Evolutionary conservation across 1,284 basidiomycete species (phyloP).

Genomic region (Moesziomyces sp.): DNA sequence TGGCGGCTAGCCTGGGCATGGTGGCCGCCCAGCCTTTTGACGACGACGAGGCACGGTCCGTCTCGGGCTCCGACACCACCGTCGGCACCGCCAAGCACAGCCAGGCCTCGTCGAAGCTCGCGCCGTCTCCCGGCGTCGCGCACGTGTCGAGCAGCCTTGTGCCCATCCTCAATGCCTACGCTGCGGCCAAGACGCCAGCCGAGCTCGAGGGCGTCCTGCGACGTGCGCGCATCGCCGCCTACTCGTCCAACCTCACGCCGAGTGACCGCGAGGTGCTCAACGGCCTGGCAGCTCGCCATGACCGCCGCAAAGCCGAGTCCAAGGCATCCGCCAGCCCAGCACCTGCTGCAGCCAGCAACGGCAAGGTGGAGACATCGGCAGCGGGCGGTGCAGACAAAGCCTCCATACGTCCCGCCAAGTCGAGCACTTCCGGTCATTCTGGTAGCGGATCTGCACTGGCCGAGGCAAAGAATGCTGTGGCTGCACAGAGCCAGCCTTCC

Average conservation of each 20-base stretch:
- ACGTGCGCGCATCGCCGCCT: conserved; percentile 55
- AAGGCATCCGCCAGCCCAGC: conserved; percentile 9
- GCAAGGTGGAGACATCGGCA: conserved; percentile 3
- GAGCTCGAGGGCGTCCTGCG: conserved; percentile 59
- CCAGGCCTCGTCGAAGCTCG: conserved; percentile 18
- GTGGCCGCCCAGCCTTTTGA: conserved; percentile 13
- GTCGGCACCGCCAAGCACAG: conserved; percentile 21
- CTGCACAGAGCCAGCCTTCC: conserved; percentile 1
- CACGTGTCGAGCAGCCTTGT: conserved; percentile 45
- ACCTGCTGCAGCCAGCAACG: not conserved
- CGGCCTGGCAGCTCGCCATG: conserved; percentile 46
- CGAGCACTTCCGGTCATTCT: not conserved
- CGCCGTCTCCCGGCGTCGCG: conserved; percentile 27
- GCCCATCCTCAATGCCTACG: conserved; percentile 60
- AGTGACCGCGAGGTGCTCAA: conserved; percentile 58
- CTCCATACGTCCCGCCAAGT: conserved; percentile 12
- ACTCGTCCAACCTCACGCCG: conserved; percentile 48
- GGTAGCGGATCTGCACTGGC: not conserved
- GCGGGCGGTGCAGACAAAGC: conserved; percentile 4
- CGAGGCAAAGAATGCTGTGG: conserved; percentile 1
- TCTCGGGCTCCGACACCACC: conserved; percentile 39
- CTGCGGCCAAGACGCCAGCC: conserved; percentile 60
- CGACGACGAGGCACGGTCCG: conserved; percentile 40
- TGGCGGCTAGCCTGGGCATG: conserved; percentile 62
- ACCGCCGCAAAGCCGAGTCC: conserved; percentile 28